These are phyloP conservation scores for Porpolomopsis calyptriformis DNA, from an alignment of 768 basidiomycete genomes.

Conservation along the genomic window DNA sequence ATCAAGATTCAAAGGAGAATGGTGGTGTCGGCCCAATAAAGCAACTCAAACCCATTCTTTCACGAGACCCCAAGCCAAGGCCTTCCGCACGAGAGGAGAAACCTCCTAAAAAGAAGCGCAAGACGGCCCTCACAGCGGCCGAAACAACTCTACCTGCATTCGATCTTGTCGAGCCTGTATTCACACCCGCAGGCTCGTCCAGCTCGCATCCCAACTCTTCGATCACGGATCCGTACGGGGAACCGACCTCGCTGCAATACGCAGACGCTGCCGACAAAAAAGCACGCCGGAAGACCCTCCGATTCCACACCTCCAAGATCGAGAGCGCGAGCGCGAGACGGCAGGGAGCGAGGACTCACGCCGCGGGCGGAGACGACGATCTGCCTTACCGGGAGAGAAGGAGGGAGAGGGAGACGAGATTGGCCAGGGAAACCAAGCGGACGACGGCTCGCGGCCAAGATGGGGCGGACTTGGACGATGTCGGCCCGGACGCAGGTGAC, in stretches of 20 bases:
- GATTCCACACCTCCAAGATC: conserved; percentile 91
- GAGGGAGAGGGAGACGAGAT: conserved; percentile 48
- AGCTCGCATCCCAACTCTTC: conserved; percentile 15
- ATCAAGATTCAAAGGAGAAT: conserved; percentile 29
- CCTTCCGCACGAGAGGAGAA: conserved; percentile 11
- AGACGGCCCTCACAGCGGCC: conserved; percentile 25
- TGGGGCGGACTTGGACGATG: conserved; percentile 59
- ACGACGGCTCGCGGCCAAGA: conserved; percentile 36
- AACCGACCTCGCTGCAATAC: conserved; percentile 53
- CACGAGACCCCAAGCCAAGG: conserved; percentile 37
- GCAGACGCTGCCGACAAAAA: conserved; percentile 78
- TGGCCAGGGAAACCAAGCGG: conserved; percentile 40
- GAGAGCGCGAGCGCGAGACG: conserved; percentile 70
- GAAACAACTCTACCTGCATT: conserved; percentile 35
- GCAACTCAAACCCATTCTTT: conserved; percentile 39
- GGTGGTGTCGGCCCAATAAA: conserved; percentile 16
- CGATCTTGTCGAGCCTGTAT: conserved; percentile 75
- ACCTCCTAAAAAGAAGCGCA: conserved; percentile 57
- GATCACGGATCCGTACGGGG: conserved; percentile 54
- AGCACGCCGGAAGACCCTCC: conserved; percentile 69
- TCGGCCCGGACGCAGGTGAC: conserved; percentile 32
- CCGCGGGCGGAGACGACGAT: conserved; percentile 88
- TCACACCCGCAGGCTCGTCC: conserved; percentile 32
- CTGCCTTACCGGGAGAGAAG: conserved; percentile 76
- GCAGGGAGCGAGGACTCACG: conserved; percentile 56